Base-by-base conservation (phyloP, 192 early-diverging fungal genomes). In the Paraglomus brasilianum region DNA sequence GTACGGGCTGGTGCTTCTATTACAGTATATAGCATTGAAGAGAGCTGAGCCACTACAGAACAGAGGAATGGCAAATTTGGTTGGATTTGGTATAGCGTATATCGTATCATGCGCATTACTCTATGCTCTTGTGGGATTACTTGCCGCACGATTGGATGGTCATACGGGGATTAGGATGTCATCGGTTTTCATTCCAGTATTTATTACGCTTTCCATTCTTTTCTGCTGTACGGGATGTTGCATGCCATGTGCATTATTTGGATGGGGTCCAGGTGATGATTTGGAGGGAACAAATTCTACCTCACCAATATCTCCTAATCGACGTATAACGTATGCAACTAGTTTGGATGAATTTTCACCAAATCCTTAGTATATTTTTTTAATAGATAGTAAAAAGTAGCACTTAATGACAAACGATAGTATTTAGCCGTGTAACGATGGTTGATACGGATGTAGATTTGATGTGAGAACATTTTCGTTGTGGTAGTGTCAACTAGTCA, bases 111-210 rank as follows among this genome's bases (percentile, higher is more conserved):
- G 76, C 50, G 30, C 78, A 2, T 61, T 80, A 14, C 47, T 47
- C 4, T 80, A 80, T 47, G 50, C 73, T 2, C 36, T 80, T 15
- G 70, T 80, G 47, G 78, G 78, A 42, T 57, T 80, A 30, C 52
- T 80, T 39, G 75, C 72, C 1, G 69, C 72, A 5, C 66, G 73
- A 50, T 51, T 80, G 53, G 78, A 80, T 59, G 78, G 78, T n/a
- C 69, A 80, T 67, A 44, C 19, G 4, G 80, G 76, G 14, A 73
- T 87, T 17, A 77, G 75, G 45, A 71, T 90, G 76, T 82, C 84
- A 0, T 61, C 80, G 61, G 84, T 90, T 0, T 71, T 92, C 53
- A 78, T 89, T 21, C 91, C 91, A 8, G 74, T 88, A 14, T 92
- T 92, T 72, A 76, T 89, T 68, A 84, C 81, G 9, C 72, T 86